A percentile compares a stretch with the other conserved stretches of the same genome.
Conservation (phyloP, 352 stramenopile genomes). For the Pythium volutum region DNA sequence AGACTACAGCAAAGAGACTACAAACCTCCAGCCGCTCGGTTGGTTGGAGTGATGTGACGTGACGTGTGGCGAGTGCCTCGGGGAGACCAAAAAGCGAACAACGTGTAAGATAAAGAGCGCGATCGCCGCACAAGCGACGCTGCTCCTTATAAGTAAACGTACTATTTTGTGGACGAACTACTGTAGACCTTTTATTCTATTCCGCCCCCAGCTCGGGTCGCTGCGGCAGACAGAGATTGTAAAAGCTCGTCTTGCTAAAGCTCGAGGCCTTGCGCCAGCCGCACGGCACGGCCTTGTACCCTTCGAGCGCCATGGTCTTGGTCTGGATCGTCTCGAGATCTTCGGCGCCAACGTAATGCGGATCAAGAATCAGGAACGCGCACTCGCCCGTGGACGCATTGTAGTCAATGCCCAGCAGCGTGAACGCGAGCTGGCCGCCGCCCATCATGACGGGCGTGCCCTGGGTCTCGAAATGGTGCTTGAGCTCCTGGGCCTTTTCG, state of each 20-base stretch:
- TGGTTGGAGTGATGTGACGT: too few relatives aligned
- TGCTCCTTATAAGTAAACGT: constrained; percentile 9
- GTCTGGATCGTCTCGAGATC: constrained; percentile 65
- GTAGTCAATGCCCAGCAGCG: constrained; percentile 73
- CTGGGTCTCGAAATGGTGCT: constrained; percentile 74
- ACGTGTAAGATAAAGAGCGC: too few relatives aligned
- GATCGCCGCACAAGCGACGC: too few relatives aligned
- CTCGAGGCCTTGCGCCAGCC: constrained; percentile 59
- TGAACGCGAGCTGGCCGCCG: constrained; percentile 79
- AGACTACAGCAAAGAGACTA: background rate
- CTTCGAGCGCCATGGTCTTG: constrained; percentile 53
- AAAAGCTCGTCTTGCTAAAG: constrained; percentile 67
- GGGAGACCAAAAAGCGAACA: constrained; percentile 4
- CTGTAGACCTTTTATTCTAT: too few relatives aligned
- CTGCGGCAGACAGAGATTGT: constrained; percentile 78
- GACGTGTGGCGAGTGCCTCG: background rate
- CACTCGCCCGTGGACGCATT: constrained; percentile 55
- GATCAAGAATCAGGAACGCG: constrained; percentile 79
- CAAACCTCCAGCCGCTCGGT: too few relatives aligned
- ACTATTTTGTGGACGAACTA: constrained; percentile 6
- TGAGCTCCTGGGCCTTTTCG: constrained; percentile 60
- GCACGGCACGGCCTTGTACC: constrained; percentile 71
- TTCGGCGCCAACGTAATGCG: constrained; percentile 75
- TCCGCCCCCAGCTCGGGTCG: constrained; percentile 26
- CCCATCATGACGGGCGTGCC: constrained; percentile 88